Base-by-base conservation (phyloP, 768 basidiomycete species). In the Russula earlei region DNA sequence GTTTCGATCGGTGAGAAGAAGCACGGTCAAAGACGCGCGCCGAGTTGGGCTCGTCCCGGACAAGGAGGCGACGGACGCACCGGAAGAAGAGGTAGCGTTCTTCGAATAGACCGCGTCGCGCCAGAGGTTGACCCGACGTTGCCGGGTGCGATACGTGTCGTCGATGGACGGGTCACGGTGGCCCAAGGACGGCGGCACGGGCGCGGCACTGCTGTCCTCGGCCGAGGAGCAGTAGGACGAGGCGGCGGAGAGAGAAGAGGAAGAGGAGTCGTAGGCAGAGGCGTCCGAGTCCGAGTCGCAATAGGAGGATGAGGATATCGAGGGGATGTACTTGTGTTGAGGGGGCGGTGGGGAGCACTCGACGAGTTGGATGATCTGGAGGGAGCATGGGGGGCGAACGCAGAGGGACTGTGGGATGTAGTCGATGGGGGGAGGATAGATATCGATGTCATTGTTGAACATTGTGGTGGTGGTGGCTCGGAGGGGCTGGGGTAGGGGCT, bases 201-300 rank as follows among this genome's bases (percentile, higher is more conserved):
- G 22, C 44, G 61, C 24, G 58, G 63, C 52, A 33, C 31, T 33
- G 37, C 49, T 55, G 55, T 65, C 22, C 67, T 73, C 57, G 61
- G 79, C 79, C 19, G 85, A 87, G 19, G 86, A 88, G 74, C 85
- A 87, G 61, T 87, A 88, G 0, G 84, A 86, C 0, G 80, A 76
- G 67, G 75, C 75, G 24, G 68, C 70, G n/a, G 64, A 71, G 38
- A 73, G 70, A 53, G 66, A 65, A 73, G 62, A 73, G 68, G 60
- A 76, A 65, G 68, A 74, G 72, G 64, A 80, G 71, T 48, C 79
- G 73, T 58, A 67, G 62, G n/a, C 71, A 57, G 62, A 59, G 19
- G 1, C 24, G 15, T 50, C 38, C 1, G 54, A 56, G 12, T 56
- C 25, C 1, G 66, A 67, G 7, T 63, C 50, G 33, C 66, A 63